Evolutionary conservation across 2,329 filamentous ascomycete genomes (phyloP), one percentile per base, ranked within the genome.

Genomic region (Botrytis elliptica): DNA sequence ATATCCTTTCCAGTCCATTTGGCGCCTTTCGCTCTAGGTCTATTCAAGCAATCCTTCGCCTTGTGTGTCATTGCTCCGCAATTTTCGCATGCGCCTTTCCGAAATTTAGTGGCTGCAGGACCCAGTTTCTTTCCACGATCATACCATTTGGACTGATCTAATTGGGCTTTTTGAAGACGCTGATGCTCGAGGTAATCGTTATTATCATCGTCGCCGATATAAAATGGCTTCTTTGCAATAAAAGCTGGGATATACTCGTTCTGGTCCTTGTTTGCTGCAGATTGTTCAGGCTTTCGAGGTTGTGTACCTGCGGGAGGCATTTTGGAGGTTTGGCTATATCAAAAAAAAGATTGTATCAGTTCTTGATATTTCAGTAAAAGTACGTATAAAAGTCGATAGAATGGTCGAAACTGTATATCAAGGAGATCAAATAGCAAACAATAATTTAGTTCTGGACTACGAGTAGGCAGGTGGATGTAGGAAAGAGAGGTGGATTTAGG

Each of bases 241-340:
- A 98, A 99, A 71, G 93, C 91, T 9, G 96, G 96, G 80, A 99
- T 99, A 86, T 99, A 99, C 83, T 98, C 91, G 87, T 99, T 99
- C 83, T 96, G 94, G 83, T 97, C 94, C 82, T 97, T 97, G 72
- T 87, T 89, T 25, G 88, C 84, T 25, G 83, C 85, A 75, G 81
- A 81, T 62, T 78, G 76, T 57, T 77, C 75, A 29, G 81, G 80
- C 72, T 81, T 82, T 36, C 77, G 74, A 62, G 81, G 80, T 74
- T 81, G 81, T 20, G 76, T 74, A 40, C 79, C 80, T 46, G 80
- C 77, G 74, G 81, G 84, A 74, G 86, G 85, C 77, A 86, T 85
- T 46, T 75, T 79, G 74, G 60, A 62, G 59, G 49, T 33, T 55
- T 66, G 25, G 29, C 16, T 36, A 5, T 42, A 18, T 42, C 49